A percentile compares a stretch with the other conserved stretches of the same genome.
Evolutionary conservation across 768 basidiomycete genomes (phyloP).

Genomic region (Filobasidium wieringae): DNA sequence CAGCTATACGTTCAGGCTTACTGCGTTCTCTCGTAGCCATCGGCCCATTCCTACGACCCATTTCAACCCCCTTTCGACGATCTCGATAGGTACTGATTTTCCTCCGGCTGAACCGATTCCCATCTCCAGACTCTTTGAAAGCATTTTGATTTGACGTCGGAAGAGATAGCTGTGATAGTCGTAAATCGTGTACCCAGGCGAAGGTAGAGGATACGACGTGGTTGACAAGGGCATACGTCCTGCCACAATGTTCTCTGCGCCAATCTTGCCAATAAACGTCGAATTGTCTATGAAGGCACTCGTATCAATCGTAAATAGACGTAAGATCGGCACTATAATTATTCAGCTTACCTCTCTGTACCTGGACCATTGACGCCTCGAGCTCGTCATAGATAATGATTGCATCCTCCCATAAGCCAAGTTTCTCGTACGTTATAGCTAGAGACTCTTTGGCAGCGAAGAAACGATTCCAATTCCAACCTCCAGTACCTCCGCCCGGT

Average conservation of each 20-base stretch:
- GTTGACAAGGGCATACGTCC: not conserved
- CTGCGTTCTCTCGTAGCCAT: slow-evolving; percentile 52
- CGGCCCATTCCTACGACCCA: slow-evolving; percentile 50
- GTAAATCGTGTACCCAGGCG: not conserved
- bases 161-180: slow-evolving; percentile 1
- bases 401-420: slow-evolving; percentile 81
- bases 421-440: slow-evolving; percentile 79
- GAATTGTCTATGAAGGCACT: not conserved
- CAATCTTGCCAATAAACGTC: not conserved
- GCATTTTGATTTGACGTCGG: not conserved
- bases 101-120: not conserved
- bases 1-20: not conserved
- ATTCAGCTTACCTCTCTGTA: slow-evolving; percentile 32
- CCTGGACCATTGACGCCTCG: slow-evolving; percentile 59
- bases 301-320: no score
- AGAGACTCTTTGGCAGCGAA: slow-evolving; percentile 95
- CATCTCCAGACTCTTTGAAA: not conserved
- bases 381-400: slow-evolving; percentile 80
- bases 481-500: slow-evolving; percentile 47
- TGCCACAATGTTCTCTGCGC: not conserved
- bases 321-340: not conserved
- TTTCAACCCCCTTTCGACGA: not conserved
- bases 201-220: not conserved
- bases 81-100: not conserved
- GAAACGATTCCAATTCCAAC: slow-evolving; percentile 98